Base-by-base conservation (phyloP, 169 alveolate species). In the Plasmodium coatneyi region DNA sequence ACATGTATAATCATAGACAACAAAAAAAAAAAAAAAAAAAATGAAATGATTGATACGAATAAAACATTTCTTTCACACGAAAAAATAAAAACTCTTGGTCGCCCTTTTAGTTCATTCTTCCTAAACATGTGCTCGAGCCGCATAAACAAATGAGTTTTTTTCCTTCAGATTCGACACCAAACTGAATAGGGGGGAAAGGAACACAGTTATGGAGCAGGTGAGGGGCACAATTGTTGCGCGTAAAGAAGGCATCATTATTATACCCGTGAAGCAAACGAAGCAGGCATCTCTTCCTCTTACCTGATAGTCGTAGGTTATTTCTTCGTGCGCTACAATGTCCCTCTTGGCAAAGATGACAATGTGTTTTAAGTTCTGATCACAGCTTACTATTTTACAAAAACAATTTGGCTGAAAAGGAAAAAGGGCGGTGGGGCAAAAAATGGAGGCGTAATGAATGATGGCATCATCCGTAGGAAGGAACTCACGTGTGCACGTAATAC, bases 241-340 rank as follows among this genome's bases (percentile, higher is more conserved):
- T 12, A 30, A 78, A 72, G 25, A 36, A 36, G 25, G 46, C 82
- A 84, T n/a, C 16, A 71, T 36, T 46, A 54, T 49, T 49, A 16
- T 3, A 49, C 22, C 60, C 60, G 28, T 25, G 66, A 84, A 34
- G 39, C 49, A 46, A 36, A 9, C 16, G 28, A 41, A 80, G 30
- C 16, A 76, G 71, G 43, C 19, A 9, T 43, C 30, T 71, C 46
- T 70, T 10, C 25, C 83, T 12, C 71, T 19, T 96, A 96, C 97
- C 87, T 97, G 98, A 95, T 98, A 99, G 95, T 98, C 99, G 95
- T 99, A 98, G 14, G 99, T 98, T 34, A 99, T 97, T 96, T 99
- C 99, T 92, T 99, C 99, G 71, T 99, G 99, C 36, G 98, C 96
- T 66, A 96, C 96, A 80, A 99, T 97, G 80, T 94, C 97, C 71